Evolutionary conservation across 805 yeast genomes (phyloP).

Genomic region (Lachancea waltii): DNA sequence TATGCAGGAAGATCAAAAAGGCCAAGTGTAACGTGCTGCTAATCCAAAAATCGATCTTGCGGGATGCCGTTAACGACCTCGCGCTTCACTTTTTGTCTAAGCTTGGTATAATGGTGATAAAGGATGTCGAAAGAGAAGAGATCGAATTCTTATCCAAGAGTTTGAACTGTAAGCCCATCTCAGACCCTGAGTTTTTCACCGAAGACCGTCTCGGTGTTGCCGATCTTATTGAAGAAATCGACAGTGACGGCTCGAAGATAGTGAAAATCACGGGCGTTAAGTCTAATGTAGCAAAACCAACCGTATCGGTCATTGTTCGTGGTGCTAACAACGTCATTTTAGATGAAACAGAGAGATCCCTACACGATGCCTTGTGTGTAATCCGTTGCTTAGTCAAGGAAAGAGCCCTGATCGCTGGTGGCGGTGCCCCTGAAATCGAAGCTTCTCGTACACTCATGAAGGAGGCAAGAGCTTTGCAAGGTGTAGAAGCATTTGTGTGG

Average conservation of each 20-base stretch:
- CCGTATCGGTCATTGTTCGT: constrained; percentile 86
- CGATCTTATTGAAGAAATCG: constrained; percentile 86
- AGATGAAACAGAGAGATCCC: constrained; percentile 95
- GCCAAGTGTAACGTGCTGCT: constrained; percentile 90
- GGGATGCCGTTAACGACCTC: constrained; percentile 92
- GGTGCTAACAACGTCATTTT: constrained; percentile 89
- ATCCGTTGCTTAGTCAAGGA: constrained; percentile 83
- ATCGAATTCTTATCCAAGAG: constrained; percentile 79
- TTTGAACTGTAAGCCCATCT: constrained; percentile 91
- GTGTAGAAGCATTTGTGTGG: constrained; percentile 87
- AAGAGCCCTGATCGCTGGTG: constrained; percentile 91
- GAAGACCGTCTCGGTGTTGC: constrained; percentile 92
- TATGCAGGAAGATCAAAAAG: constrained; percentile 94
- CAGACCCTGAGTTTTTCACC: constrained; percentile 87
- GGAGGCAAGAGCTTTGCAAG: constrained; percentile 67
- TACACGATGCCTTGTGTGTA: constrained; percentile 97
- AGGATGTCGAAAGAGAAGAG: constrained; percentile 94
- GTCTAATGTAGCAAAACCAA: constrained; percentile 34
- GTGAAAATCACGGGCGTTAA: constrained; percentile 83
- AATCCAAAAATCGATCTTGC: constrained; percentile 85
- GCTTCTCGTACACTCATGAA: constrained; percentile 65
- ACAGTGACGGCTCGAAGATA: constrained; percentile 82
- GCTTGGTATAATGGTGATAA: constrained; percentile 87
- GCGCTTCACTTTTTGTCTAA: constrained; percentile 92
- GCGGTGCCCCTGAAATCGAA: constrained; percentile 97